Conservation (phyloP, 768 basidiomycete species). For the Auricularia auricula-judae region DNA sequence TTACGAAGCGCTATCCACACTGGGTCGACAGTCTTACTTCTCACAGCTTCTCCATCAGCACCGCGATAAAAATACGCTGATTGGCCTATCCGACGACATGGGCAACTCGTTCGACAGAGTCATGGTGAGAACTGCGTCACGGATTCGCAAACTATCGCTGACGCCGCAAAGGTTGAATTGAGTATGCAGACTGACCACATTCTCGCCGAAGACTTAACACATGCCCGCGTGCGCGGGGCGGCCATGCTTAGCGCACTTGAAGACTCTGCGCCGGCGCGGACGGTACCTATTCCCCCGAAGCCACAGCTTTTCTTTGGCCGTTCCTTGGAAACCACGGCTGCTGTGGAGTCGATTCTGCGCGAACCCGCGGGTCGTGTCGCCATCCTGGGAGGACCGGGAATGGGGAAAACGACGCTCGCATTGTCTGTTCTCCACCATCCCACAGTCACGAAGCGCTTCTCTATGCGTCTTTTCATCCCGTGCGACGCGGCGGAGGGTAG, state of each 20-base stretch:
- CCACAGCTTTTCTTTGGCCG: background rate
- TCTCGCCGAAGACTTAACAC: too few relatives aligned
- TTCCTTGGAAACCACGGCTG: background rate
- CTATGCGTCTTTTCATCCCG: conserved; percentile 21
- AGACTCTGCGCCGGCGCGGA: too few relatives aligned
- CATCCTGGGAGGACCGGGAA: conserved; percentile 22
- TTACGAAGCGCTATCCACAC: background rate
- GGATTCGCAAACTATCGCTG: background rate
- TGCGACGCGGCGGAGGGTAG: conserved; percentile 14
- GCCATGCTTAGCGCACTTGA: background rate
- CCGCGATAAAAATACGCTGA: background rate
- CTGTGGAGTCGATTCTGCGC: background rate
- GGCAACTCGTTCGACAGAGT: background rate
- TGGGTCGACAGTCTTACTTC: background rate
- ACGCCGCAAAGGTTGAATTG: background rate
- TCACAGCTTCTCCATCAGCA: background rate
- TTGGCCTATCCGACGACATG: background rate
- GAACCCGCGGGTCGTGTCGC: conserved; percentile 1
- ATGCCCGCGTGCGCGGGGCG: background rate
- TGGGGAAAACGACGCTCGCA: conserved; percentile 29
- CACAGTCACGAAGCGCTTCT: conserved; percentile 15
- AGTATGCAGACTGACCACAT: too few relatives aligned
- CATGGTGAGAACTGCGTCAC: background rate
- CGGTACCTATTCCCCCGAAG: background rate
- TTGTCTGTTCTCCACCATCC: conserved; percentile 21